Evolutionary conservation across 2,329 filamentous ascomycete species (phyloP), one percentile per base, ranked within the genome.

Genomic region (Sporothrix globosa): DNA sequence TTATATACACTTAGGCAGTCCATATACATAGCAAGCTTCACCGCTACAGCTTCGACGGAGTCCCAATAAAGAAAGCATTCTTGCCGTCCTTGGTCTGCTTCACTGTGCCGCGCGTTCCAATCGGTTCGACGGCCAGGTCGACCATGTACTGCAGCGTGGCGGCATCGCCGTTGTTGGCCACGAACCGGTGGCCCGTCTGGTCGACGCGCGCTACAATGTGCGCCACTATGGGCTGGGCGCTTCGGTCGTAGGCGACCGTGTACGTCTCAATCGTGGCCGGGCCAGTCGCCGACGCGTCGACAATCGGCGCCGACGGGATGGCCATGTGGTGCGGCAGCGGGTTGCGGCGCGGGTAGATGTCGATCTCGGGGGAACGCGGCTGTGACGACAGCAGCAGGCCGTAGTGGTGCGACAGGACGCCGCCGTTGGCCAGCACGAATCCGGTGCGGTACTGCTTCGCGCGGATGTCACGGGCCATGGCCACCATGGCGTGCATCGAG

Each of bases 401-500:
- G n/a, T 72, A 63, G 54, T 72, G 71, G 27, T 72, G 71, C 6
- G 71, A 69, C 17, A 72, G 67, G 5, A 66, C 52, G n/a, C 69
- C 71, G 52, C 71, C 71, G 41, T 72, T 72, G 34, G 71, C 71
- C 2, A 72, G 17, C 0, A 72, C 69, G 11, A 72, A n/a, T 19
- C 71, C 71, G 13, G 53, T 69, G 21, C 53, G 52, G 41, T 61
- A 58, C 17, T 21, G 9, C 7, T 56, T 56, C 14, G 30, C 30
- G 9, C 71, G 56, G 27, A 72, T 44, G 7, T 50, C 34, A n/a
- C 71, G 71, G 13, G 54, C 54, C 66, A 72, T 71, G 44, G 68
- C 69, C 3, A 70, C 66, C 30, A 72, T 50, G 30, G 71, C 71
- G 30, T 72, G 71, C 69, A 72, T 70, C 10, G 71, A 72, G 46